A percentile compares a stretch with the other conserved stretches of the same genome.
phyloP scores from a whole-genome alignment of 495 filamentous ascomycete genomes.

The Tirmania nivea region DNA sequence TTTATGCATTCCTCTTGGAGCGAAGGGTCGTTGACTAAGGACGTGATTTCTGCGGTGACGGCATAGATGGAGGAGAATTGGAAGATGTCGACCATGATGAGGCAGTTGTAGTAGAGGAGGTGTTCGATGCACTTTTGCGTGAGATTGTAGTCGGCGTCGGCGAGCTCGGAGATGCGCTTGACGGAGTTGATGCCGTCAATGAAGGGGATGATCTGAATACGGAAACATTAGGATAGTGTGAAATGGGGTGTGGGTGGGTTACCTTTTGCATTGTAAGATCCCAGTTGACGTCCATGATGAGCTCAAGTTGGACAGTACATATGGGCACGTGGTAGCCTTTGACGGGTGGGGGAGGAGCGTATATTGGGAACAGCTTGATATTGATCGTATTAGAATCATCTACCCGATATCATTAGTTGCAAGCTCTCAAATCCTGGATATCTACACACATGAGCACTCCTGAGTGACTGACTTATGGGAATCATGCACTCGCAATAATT shows the following conservation, averaged over 20 bases:
- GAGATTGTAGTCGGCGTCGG: conserved; percentile 67
- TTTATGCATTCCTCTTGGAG: conserved; percentile 69
- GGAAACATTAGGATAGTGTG: background rate
- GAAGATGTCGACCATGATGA: conserved; percentile 78
- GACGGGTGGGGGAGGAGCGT: conserved; percentile 52
- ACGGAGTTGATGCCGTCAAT: conserved; percentile 83
- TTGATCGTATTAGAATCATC: conserved; percentile 89
- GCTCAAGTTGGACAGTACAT: conserved; percentile 56
- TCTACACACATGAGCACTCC: too few species aligned
- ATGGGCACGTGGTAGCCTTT: conserved; percentile 78
- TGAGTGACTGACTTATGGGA: conserved; percentile 43
- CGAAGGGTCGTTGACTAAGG: conserved; percentile 44
- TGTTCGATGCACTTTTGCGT: conserved; percentile 68
- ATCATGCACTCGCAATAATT: conserved; percentile 98
- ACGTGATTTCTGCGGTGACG: conserved; percentile 49
- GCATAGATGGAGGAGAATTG: conserved; percentile 82
- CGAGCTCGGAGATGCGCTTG: conserved; percentile 55
- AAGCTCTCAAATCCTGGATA: background rate
- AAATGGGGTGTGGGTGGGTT: conserved; percentile 9
- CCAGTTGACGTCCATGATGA: conserved; percentile 65
- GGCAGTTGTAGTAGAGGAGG: conserved; percentile 72
- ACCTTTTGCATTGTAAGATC: conserved; percentile 66
- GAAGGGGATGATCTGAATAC: conserved; percentile 42
- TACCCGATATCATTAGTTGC: conserved; percentile 13
- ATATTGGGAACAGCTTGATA: conserved; percentile 80